Conservation (phyloP, 495 filamentous ascomycete species). For the Tirmania nivea region DNA sequence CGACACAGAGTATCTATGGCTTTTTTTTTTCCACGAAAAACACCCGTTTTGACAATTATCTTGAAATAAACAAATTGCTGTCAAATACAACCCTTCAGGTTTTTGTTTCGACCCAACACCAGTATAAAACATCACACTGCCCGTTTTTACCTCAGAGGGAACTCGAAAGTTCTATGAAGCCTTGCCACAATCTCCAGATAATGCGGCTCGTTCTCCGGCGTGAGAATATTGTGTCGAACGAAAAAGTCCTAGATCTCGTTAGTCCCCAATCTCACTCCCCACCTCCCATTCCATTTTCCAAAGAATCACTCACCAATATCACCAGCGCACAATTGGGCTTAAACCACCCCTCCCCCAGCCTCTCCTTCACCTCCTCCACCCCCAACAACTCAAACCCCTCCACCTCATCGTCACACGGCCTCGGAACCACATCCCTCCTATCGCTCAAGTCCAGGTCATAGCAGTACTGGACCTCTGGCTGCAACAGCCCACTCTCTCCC, state of each 20-base stretch:
- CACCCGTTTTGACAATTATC: no score
- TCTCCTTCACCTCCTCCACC: conserved; percentile 49
- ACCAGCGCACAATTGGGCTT: conserved; percentile 79
- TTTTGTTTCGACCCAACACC: no score
- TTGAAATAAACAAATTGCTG: no score
- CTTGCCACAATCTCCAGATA: conserved; percentile 55
- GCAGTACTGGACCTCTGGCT: conserved; percentile 73
- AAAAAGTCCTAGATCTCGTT: conserved; percentile 67
- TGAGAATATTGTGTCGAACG: conserved; percentile 62
- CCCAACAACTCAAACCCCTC: conserved; percentile 59
- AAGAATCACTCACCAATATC: background rate
- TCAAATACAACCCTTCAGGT: no score
- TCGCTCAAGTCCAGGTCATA: conserved; percentile 58
- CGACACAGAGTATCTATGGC: no score
- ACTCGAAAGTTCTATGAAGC: conserved; percentile 61
- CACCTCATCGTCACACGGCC: conserved; percentile 71
- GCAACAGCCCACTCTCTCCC: conserved; percentile 67
- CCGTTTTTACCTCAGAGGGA: conserved; percentile 28
- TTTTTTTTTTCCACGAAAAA: no score
- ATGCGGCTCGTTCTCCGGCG: conserved; percentile 57
- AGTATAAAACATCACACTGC: no score
- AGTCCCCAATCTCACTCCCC: background rate
- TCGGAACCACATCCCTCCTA: conserved; percentile 38
- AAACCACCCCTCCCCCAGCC: conserved; percentile 50
- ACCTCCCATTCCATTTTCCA: background rate